A percentile compares a stretch with the other conserved stretches of the same genome.
These are phyloP conservation scores for Saussurea involucrata DNA, from an alignment of 129 eudicot genomes.

Conservation along the genomic window DNA sequence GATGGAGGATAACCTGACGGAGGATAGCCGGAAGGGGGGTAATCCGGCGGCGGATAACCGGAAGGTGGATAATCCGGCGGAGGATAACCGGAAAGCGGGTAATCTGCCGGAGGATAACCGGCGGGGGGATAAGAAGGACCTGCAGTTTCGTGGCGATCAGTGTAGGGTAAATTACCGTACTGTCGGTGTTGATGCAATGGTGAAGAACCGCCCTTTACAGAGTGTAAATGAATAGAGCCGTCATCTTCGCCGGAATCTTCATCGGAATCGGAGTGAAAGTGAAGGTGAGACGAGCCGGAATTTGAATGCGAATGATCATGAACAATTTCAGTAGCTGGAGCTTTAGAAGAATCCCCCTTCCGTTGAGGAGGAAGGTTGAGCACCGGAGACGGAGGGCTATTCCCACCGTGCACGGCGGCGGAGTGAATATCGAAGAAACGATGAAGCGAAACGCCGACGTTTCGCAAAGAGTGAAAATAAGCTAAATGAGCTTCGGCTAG, in stretches of 20 bases:
- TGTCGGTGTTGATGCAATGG: constrained; percentile 20
- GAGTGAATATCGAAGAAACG: constrained; percentile 46
- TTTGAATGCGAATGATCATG: constrained; percentile 43
- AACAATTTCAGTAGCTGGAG: constrained; percentile 7
- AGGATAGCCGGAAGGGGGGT: not conserved
- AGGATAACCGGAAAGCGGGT: not conserved
- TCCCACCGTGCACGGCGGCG: constrained; percentile 2
- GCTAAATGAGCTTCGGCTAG: constrained; percentile 36
- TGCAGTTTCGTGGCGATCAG: constrained; percentile 27
- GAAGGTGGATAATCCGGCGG: not conserved
- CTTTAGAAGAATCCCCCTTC: constrained; percentile 42
- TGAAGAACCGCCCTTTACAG: constrained; percentile 30
- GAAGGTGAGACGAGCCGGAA: constrained; percentile 71
- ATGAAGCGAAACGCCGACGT: constrained; percentile 66
- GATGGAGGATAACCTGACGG: constrained; percentile 12
- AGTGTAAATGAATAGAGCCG: constrained; percentile 41
- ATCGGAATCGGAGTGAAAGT: constrained; percentile 54
- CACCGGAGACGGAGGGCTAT: constrained; percentile 37
- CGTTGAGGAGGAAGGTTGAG: constrained; percentile 48
- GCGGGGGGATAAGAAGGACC: constrained; percentile 22
- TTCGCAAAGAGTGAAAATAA: constrained; percentile 27
- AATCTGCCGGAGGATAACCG: constrained; percentile 12
- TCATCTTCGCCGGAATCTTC: constrained; percentile 41
- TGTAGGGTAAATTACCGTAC: constrained; percentile 31
- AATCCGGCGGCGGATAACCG: not conserved